Conservation (phyloP, 1,139 yeast genomes). For the Zygosaccharomyces sapae region DNA sequence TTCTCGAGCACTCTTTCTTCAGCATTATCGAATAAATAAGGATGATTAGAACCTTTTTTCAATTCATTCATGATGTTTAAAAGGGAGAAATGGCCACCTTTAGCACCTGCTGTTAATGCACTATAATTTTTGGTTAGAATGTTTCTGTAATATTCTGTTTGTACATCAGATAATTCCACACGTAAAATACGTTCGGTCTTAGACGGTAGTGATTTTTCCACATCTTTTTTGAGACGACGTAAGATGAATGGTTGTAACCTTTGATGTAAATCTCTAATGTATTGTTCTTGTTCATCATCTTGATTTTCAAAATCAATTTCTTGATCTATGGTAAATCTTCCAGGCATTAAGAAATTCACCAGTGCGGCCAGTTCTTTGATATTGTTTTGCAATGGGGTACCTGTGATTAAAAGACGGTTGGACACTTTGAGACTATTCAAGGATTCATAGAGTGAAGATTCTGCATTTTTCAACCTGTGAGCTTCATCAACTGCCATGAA, state of each 20-base stretch:
- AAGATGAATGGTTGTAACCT: conserved; percentile 87
- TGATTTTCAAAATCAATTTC: conserved; percentile 93
- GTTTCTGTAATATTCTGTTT: conserved; percentile 91
- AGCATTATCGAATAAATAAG: conserved; percentile 89
- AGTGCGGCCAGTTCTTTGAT: conserved; percentile 93
- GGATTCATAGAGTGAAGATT: conserved; percentile 86
- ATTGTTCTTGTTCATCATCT: conserved; percentile 78
- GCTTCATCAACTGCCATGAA: conserved; percentile 98
- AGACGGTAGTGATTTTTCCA: conserved; percentile 91
- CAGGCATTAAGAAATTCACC: conserved; percentile 94
- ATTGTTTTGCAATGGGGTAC: conserved; percentile 96
- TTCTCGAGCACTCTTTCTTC: conserved; percentile 75
- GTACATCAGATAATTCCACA: conserved; percentile 91
- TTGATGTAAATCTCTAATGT: conserved; percentile 78
- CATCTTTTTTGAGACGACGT: conserved; percentile 93
- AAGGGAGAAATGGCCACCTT: conserved; percentile 77
- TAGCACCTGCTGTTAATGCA: conserved; percentile 82
- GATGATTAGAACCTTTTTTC: conserved; percentile 96
- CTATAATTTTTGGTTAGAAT: conserved; percentile 86
- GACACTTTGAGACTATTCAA: conserved; percentile 78
- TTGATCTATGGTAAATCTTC: conserved; percentile 80
- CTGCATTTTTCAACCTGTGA: conserved; percentile 91
- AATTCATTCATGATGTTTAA: conserved; percentile 91
- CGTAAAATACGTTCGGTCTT: conserved; percentile 91
- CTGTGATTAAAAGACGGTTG: conserved; percentile 87